Base-by-base conservation (phyloP, 139 green algal species). In the Zygnema cylindricum region DNA sequence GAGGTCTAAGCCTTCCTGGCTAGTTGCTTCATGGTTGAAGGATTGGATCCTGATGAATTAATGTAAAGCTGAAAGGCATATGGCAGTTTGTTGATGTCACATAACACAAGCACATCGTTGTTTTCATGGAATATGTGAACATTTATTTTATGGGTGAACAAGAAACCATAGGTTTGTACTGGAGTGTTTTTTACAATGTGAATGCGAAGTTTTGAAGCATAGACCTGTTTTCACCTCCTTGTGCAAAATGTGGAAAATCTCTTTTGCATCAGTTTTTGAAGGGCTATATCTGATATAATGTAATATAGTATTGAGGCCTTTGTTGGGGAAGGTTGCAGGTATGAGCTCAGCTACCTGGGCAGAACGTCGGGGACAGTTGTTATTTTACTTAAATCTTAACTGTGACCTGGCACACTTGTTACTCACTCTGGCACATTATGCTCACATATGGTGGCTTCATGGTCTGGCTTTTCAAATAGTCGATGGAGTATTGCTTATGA, bases 371-470 rank as follows among this genome's bases (percentile, higher is more conserved):
- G 32, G 30, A 30, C 22, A n/a, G 30, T 2, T 93, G 7, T 78
- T 93, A 0, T 93, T 84, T 73, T 33, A 93, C 38, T n/a, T 41
- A 1, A 82, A 93, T 1, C 82, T 93, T 49, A 49, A 49, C 32
- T n/a, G 33, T 23, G 90, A 93, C 16, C 32, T 93, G 23, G 33
- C 54, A 11, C 73, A n/a, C 42, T 39, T 87, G 87, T 42, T 92
- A 0, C 90, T 93, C 2, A 92, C 83, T 32, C 76, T 93, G 0
- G 57, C 55, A 11, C 90, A 93, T 73, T 92, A 84, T 73, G 42
- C 21, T 30, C 90, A 93, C 78, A 73, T 93, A 0, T 92, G 85
- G 82, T 91, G 41, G 36, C 86, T 93, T 36, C 90, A 93, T 55
- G 90, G 90, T 81, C 38, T 93, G 21, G 35, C 55, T 25, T 91